Evolutionary conservation across 2,329 filamentous ascomycete genomes (phyloP), one percentile per base, ranked within the genome.

Genomic region (Chalaropsis ovoidea): DNA sequence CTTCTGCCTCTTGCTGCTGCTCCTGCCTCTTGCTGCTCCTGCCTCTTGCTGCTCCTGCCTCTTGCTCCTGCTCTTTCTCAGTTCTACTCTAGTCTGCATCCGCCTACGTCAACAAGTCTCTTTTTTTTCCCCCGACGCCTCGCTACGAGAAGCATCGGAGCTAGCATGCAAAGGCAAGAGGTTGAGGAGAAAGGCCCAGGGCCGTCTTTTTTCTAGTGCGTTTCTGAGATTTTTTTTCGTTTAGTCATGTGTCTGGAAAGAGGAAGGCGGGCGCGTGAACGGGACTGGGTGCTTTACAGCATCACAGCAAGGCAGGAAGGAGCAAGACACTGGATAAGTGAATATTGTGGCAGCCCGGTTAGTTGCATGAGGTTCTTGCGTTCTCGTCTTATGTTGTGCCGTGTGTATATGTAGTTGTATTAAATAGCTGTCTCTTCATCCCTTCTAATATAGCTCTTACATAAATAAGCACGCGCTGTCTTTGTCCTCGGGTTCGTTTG

Each of bases 111-210:
- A 56, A 27, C 22, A 31, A 56, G 52, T 56, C 17, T 56, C n/a
- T 49, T n/a, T n/a, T n/a, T n/a, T n/a, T n/a, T n/a, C n/a, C 17
- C 24, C 52, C 22, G 24, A 56, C 11, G 13, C 52, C 24, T 56
- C 52, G 52, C 52, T 56, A 56, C 52, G 22, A 56, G 52, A 31
- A 31, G 22, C 52, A 56, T 56, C 52, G 52, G 24, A 27, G 52
- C 52, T 56, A 56, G 27, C 22, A 31, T 15, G 52, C 22, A 19
- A 35, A 19, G 19, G n/a, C 3, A 49, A 19, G 45, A 22, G 45
- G 19, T 7, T 19, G 45, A 24, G 2, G 22, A 6, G 19, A 17
- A 49, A 22, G 19, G 19, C 22, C 45, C 22, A 49, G 45, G 5
- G 45, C 45, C 7, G 45, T 49, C 22, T 17, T 49, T 22, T 49